phyloP scores from a whole-genome alignment of 2,329 filamentous ascomycete species.

The Pseudocercospora fuligena region DNA sequence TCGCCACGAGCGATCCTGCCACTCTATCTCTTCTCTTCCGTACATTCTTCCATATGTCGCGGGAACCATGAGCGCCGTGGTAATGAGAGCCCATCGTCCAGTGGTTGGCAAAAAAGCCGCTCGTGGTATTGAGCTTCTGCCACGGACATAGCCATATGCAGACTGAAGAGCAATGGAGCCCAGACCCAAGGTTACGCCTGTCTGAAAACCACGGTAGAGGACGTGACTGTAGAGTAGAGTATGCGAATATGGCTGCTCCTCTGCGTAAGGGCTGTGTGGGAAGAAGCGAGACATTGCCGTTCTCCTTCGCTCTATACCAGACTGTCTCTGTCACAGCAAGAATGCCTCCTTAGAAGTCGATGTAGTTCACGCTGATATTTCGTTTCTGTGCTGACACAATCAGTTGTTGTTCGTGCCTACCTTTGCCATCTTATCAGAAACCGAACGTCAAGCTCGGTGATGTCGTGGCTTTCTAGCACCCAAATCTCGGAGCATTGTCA shows the following conservation, averaged over 20 bases:
- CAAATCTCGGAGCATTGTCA: not conserved
- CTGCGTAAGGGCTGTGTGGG: slow-evolving; percentile 63
- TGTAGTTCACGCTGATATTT: not conserved
- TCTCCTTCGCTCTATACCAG: not conserved
- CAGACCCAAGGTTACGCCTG: slow-evolving; percentile 56
- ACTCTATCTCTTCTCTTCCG: slow-evolving; percentile 64
- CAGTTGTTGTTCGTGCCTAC: not conserved
- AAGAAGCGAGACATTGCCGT: slow-evolving; percentile 60
- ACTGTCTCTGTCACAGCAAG: not conserved
- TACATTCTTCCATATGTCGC: slow-evolving; percentile 58
- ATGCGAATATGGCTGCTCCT: slow-evolving; percentile 63
- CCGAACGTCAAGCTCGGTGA: not conserved
- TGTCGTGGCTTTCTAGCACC: not conserved
- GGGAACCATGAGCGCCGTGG: slow-evolving; percentile 50
- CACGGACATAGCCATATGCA: slow-evolving; percentile 30
- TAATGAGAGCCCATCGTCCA: slow-evolving; percentile 51
- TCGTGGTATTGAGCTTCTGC: slow-evolving; percentile 28
- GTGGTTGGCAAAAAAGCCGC: slow-evolving; percentile 40
- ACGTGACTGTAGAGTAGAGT: slow-evolving; percentile 66
- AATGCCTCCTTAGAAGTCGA: too few species aligned
- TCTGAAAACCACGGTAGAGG: slow-evolving; percentile 60
- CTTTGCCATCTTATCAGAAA: not conserved
- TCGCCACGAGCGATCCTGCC: slow-evolving; percentile 67
- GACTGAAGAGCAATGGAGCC: slow-evolving; percentile 42
- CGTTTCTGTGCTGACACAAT: not conserved